These are phyloP conservation scores for Arthrobotrys musiformis DNA, from an alignment of 2,329 filamentous ascomycete genomes.

Conservation along the genomic window DNA sequence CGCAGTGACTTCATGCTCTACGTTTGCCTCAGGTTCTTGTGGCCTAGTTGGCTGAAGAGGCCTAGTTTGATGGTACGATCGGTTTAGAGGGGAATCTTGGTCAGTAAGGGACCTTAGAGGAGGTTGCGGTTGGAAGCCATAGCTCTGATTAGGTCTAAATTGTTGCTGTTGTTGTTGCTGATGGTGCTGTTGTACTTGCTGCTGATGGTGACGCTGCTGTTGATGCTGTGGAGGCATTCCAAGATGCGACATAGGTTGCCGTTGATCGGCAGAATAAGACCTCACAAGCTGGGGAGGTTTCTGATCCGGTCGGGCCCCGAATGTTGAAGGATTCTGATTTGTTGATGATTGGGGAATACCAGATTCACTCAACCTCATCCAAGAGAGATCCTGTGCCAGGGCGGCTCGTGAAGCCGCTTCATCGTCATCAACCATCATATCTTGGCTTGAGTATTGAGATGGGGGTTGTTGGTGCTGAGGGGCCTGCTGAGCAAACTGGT, in stretches of 20 bases:
- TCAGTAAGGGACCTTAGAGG: slow-evolving; percentile 43
- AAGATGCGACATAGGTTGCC: slow-evolving; percentile 40
- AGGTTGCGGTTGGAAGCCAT: slow-evolving; percentile 49
- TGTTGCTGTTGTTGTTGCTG: slow-evolving; percentile 42
- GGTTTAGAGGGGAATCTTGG: slow-evolving; percentile 45
- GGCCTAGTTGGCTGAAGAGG: slow-evolving; percentile 29
- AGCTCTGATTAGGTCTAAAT: slow-evolving; percentile 49
- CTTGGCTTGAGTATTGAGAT: slow-evolving; percentile 38
- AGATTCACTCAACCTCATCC: slow-evolving; percentile 60
- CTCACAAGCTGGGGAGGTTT: slow-evolving; percentile 48
- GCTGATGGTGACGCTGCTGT: slow-evolving; percentile 27
- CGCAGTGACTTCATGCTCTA: slow-evolving; percentile 78
- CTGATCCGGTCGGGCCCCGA: slow-evolving; percentile 38
- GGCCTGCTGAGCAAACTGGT: slow-evolving; percentile 24
- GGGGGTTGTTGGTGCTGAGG: slow-evolving; percentile 54
- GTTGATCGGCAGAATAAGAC: slow-evolving; percentile 48
- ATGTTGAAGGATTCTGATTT: slow-evolving; percentile 41
- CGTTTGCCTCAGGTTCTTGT: slow-evolving; percentile 23
- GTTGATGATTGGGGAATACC: slow-evolving; percentile 25
- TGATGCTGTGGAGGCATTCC: slow-evolving; percentile 50
- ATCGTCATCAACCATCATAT: slow-evolving; percentile 59
- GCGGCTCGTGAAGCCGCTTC: slow-evolving; percentile 60
- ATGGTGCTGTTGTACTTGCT: slow-evolving; percentile 38
- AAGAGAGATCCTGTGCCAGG: slow-evolving; percentile 61
- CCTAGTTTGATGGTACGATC: slow-evolving; percentile 49